Conservation (phyloP, 352 stramenopile genomes). For the Phytophthora sansomeana region DNA sequence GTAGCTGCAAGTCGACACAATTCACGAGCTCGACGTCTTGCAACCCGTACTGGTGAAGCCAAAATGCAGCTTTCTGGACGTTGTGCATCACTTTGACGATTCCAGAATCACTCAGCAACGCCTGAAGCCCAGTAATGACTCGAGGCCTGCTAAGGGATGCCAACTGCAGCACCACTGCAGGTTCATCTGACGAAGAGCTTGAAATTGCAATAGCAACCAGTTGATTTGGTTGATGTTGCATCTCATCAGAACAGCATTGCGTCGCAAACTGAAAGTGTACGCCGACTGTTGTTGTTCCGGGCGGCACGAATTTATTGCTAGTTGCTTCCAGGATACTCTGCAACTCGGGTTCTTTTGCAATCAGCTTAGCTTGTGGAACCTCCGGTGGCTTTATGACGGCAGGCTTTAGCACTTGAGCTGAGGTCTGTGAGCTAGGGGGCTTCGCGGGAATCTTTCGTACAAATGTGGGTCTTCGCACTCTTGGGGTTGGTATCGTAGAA, state of each 20-base stretch:
- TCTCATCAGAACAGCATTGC: neutral
- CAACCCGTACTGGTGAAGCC: constrained; percentile 21
- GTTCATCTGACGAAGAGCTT: constrained; percentile 6
- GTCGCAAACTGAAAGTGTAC: constrained; percentile 30
- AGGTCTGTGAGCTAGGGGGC: neutral
- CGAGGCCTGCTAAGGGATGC: constrained; percentile 14
- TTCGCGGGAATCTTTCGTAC: neutral
- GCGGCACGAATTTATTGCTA: constrained; percentile 8
- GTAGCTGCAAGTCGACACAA: constrained; percentile 41
- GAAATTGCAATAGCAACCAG: constrained; percentile 24
- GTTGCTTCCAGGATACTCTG: constrained; percentile 28
- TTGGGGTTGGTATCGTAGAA: neutral
- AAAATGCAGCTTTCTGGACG: constrained; percentile 29
- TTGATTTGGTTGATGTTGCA: constrained; percentile 7
- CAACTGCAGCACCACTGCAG: constrained; percentile 23
- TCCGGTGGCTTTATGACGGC: constrained; percentile 9
- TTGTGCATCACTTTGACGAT: constrained; percentile 36
- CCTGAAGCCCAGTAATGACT: constrained; percentile 17
- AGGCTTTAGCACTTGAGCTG: neutral
- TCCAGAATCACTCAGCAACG: constrained; percentile 17
- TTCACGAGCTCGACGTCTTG: constrained; percentile 19
- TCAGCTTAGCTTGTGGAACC: constrained; percentile 4
- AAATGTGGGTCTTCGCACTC: too few relatives aligned
- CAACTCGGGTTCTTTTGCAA: constrained; percentile 15
- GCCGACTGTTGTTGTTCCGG: constrained; percentile 12